Conservation (phyloP, 2,329 filamentous ascomycete species). For the Colletotrichum filicis region DNA sequence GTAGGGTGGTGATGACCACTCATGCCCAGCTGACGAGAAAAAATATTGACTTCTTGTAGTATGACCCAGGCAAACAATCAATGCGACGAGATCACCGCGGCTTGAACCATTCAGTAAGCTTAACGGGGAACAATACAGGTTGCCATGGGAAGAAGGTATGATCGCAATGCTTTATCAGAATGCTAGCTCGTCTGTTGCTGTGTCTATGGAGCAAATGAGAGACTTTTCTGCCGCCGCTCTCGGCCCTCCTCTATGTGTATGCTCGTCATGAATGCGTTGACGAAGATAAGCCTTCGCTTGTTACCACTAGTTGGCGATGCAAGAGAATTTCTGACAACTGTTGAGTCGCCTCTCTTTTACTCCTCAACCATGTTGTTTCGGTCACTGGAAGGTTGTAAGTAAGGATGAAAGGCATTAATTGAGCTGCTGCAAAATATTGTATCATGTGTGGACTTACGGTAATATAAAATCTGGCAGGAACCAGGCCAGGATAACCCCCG, state of each 20-base stretch:
- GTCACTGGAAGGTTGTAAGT: background rate
- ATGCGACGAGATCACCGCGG: background rate
- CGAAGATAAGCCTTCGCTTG: background rate
- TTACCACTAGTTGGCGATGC: background rate
- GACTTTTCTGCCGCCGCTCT: background rate
- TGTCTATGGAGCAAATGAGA: background rate
- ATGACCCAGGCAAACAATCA: background rate
- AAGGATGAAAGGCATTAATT: too few species aligned
- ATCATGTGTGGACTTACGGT: background rate
- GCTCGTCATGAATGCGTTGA: background rate
- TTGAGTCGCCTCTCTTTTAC: background rate
- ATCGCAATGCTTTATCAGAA: background rate
- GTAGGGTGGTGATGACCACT: background rate
- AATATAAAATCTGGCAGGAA: slow-evolving; percentile 20
- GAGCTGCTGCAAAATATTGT: background rate
- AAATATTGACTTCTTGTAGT: background rate
- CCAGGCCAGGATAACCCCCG: slow-evolving; percentile 12
- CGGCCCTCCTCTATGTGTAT: background rate
- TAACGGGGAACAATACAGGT: background rate
- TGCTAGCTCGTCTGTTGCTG: background rate
- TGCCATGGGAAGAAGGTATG: background rate
- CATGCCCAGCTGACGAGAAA: too few species aligned
- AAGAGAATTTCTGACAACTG: background rate
- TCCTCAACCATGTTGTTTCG: slow-evolving; percentile 18
- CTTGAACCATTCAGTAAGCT: background rate